Evolutionary conservation across 106 monocot species (phyloP), one percentile per base, ranked within the genome.

Genomic region (Posidonia australis): DNA sequence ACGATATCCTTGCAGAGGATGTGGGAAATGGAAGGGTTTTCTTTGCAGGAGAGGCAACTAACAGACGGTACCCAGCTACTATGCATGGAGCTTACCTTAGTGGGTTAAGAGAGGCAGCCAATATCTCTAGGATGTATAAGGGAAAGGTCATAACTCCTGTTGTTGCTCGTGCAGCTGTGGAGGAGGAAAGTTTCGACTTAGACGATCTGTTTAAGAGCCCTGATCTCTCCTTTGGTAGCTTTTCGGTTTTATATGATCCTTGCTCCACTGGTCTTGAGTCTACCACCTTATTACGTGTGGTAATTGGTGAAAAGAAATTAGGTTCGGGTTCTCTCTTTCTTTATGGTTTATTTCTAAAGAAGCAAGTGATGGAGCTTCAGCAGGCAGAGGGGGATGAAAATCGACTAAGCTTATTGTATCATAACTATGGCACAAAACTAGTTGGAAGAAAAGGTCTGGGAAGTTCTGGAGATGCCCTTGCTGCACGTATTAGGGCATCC

Each of bases 21-120:
- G 75, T 87, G 17, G 81, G 89, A 0, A 76, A 84, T 67, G 90
- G 82, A 23, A 82, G 87, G 76, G 82, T 98, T 29, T 98, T 90
- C 73, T 98, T 98, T 67, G 90, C 96, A 25, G 96, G 96, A 27
- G 96, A 98, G 76, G 96, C 96, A 17, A 98, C 96, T 36, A 98
- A 90, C 53, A 28, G 82, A 47, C 71, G 84, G 36, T 98, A 98
- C 49, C 96, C 96, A 3, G 90, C 96, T 13, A 90, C 96, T 7
- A 90, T 98, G 96, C 96, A 98, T 64, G 90, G 96, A 63, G 96
- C 96, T 46, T 71, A 90, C 19, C 79, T 98, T 16, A 98, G 96
- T 75, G 96, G 96, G 1, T 77, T 79, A 31, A 90, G 96, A 67
- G 96, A 98, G 80, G 90, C 96, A 29, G 87, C 96, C 47, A 87